Conservation (phyloP, 176 grass and related monocot genomes). For the Juncus inflexus region DNA sequence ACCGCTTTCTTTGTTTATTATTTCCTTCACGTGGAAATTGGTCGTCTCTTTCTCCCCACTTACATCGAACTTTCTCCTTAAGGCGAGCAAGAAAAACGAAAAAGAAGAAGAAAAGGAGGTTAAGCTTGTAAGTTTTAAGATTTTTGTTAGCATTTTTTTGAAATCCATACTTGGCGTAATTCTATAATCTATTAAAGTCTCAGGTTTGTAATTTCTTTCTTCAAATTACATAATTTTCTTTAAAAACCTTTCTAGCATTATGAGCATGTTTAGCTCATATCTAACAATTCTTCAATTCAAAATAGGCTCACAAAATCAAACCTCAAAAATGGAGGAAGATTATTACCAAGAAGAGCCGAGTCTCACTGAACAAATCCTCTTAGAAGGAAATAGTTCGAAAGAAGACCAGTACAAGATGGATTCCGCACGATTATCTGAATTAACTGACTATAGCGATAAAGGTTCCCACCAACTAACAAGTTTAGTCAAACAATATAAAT, state of each 20-base stretch:
- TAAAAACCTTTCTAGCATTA: too few relatives aligned
- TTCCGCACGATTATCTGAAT: constrained; percentile 41
- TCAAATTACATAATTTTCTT: background rate
- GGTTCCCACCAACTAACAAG: constrained; percentile 54
- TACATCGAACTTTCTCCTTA: constrained; percentile 48
- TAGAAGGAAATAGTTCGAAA: background rate
- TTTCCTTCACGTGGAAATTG: constrained; percentile 43
- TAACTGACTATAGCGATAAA: constrained; percentile 64
- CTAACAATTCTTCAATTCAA: too few relatives aligned
- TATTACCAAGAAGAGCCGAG: constrained; percentile 60
- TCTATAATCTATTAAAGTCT: too few relatives aligned
- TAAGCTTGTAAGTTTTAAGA: too few relatives aligned
- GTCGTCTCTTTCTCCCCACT: constrained; percentile 29
- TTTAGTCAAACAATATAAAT: constrained; percentile 67
- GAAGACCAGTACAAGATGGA: constrained; percentile 37
- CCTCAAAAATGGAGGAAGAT: constrained; percentile 56
- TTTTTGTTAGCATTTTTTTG: too few relatives aligned
- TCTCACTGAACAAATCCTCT: constrained; percentile 41
- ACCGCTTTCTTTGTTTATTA: constrained; percentile 55
- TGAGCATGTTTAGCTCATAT: too few relatives aligned
- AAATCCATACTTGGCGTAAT: too few relatives aligned
- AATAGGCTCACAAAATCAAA: too few relatives aligned
- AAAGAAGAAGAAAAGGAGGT: background rate
- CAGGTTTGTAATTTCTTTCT: constrained; percentile 5
- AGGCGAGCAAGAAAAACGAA: constrained; percentile 13